Conservation (phyloP, 1,139 yeast genomes). For the Hyphopichia pseudoburtonii region DNA sequence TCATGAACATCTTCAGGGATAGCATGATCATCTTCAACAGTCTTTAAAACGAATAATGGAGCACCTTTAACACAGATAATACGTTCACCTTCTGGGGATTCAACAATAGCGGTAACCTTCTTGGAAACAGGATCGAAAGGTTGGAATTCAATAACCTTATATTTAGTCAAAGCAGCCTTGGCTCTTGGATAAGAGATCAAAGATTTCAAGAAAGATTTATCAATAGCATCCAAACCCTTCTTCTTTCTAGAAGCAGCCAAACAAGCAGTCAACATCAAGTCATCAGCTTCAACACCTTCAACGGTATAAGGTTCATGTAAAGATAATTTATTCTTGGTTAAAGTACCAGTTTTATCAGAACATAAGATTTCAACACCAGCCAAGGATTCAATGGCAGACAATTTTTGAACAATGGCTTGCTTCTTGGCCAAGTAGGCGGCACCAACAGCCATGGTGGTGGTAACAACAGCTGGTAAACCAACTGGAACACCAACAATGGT, state of each 20-base stretch:
- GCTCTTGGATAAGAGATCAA: slow-evolving; percentile 88
- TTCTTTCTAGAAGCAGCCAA: slow-evolving; percentile 98
- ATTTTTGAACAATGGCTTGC: slow-evolving; percentile 97
- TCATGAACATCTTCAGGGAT: slow-evolving; percentile 94
- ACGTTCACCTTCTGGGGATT: slow-evolving; percentile 95
- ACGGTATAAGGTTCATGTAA: slow-evolving; percentile 99
- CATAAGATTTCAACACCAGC: slow-evolving; percentile 99
- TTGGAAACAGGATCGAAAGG: slow-evolving; percentile 98
- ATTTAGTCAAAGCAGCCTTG: slow-evolving; percentile 90
- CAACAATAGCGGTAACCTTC: slow-evolving; percentile 93
- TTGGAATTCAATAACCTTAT: slow-evolving; percentile 93
- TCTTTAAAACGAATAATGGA: slow-evolving; percentile 90
- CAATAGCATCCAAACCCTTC: slow-evolving; percentile 98
- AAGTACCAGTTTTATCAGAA: slow-evolving; percentile 99
- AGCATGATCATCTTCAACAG: slow-evolving; percentile 96
- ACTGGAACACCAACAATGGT: slow-evolving; percentile 99
- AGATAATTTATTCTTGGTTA: slow-evolving; percentile 96
- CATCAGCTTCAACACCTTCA: slow-evolving; percentile 97
- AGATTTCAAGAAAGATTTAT: slow-evolving; percentile 94
- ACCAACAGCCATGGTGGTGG: slow-evolving; percentile 99
- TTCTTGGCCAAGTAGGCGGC: slow-evolving; percentile 99
- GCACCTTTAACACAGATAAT: slow-evolving; percentile 98
- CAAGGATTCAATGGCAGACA: slow-evolving; percentile 96
- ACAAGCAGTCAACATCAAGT: slow-evolving; percentile 96
- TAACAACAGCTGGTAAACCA: slow-evolving; percentile 99